Evolutionary conservation across 2,329 filamentous ascomycete genomes (phyloP).

Genomic region (Trichocomaceae sp.): DNA sequence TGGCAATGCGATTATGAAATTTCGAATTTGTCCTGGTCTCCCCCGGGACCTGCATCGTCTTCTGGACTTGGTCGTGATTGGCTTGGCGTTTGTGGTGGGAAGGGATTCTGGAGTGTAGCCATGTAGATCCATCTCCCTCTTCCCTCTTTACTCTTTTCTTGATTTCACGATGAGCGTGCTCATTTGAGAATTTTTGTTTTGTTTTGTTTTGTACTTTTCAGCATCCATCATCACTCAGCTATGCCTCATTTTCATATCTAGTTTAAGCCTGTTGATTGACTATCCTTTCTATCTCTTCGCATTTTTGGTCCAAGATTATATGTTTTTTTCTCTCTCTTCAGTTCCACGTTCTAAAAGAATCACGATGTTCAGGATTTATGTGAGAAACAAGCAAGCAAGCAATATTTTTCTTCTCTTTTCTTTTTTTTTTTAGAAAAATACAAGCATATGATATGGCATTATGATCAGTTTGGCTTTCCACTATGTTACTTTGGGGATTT

Average conservation of each 20-base stretch:
- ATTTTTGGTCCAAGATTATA: neutral
- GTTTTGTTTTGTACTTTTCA: too few species aligned
- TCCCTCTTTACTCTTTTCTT: neutral
- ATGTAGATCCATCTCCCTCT: slow-evolving; percentile 21
- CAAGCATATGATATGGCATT: too few species aligned
- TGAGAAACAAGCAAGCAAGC: slow-evolving; percentile 10
- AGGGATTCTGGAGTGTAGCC: slow-evolving; percentile 40
- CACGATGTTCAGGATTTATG: neutral
- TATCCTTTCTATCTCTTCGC: neutral
- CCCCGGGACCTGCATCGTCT: slow-evolving; percentile 31
- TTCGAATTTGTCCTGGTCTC: slow-evolving; percentile 44
- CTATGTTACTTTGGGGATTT: too few species aligned
- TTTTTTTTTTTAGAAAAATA: neutral
- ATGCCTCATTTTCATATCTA: neutral
- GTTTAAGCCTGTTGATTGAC: neutral
- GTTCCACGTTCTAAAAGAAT: neutral
- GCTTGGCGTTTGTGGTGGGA: slow-evolving; percentile 42
- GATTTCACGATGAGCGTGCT: slow-evolving; percentile 1
- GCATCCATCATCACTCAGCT: neutral
- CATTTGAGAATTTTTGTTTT: neutral
- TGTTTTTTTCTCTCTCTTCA: neutral
- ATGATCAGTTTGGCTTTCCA: too few species aligned
- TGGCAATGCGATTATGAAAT: slow-evolving; percentile 45
- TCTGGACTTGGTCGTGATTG: slow-evolving; percentile 32
- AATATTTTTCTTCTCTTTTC: slow-evolving; percentile 11